Evolutionary conservation across 2,329 filamentous ascomycete genomes (phyloP).

Genomic region (Calonectria hongkongensis): DNA sequence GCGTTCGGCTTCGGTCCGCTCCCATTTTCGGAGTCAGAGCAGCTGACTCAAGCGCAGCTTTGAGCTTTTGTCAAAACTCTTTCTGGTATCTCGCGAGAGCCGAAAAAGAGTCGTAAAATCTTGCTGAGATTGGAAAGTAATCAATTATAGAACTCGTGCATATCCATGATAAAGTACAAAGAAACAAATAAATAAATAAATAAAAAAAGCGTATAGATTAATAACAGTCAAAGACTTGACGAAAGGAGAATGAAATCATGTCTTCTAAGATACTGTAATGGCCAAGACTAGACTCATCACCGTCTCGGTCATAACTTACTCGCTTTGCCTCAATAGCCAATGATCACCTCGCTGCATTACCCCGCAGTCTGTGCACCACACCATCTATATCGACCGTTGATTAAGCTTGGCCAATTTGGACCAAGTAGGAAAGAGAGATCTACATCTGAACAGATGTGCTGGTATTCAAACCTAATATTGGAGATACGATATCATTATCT

Average conservation of each 20-base stretch:
- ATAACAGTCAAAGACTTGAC: too few species aligned
- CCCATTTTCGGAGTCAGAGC: too few species aligned
- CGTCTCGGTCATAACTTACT: background rate
- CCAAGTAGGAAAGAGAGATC: constrained; percentile 10
- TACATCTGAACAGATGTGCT: background rate
- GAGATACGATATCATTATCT: constrained; percentile 6
- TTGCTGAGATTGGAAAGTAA: too few species aligned
- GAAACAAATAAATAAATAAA: too few species aligned
- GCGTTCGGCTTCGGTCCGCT: background rate
- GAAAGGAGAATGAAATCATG: too few species aligned
- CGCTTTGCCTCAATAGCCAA: background rate
- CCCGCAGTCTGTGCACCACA: constrained; percentile 23
- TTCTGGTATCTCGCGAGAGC: background rate
- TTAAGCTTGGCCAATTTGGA: constrained; percentile 6
- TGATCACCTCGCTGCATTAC: background rate
- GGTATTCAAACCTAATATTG: constrained; percentile 1
- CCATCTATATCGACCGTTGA: constrained; percentile 9
- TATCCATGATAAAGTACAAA: too few species aligned
- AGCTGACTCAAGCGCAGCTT: too few species aligned
- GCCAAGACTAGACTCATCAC: background rate
- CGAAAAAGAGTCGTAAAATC: background rate
- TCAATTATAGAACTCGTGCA: too few species aligned
- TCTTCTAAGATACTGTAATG: background rate
- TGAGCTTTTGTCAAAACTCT: too few species aligned
- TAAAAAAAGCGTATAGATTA: too few species aligned